Evolutionary conservation across 179 eudicot genomes (phyloP).

Genomic region (Sideroxylon spinosum): DNA sequence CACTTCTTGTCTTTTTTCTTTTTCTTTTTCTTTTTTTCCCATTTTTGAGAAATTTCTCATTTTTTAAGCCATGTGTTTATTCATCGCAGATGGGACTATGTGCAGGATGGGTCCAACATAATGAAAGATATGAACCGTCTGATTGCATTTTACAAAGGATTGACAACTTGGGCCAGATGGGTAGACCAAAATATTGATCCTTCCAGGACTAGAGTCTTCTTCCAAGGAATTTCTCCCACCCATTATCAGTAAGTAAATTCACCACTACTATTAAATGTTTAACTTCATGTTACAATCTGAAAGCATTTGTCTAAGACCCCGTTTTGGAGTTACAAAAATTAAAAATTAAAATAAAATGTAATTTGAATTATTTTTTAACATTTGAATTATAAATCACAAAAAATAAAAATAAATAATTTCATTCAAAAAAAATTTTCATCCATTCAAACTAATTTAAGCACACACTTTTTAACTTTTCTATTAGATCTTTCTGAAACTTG

Average conservation of each 20-base stretch:
- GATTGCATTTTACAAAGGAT: conserved; percentile 63
- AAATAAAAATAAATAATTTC: too few species aligned
- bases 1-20: background rate
- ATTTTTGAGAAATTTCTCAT: background rate
- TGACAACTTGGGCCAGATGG: conserved; percentile 91
- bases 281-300: background rate
- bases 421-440: too few species aligned
- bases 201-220: conserved; percentile 69
- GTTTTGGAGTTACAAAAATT: too few species aligned
- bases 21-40: background rate
- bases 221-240: conserved; percentile 93
- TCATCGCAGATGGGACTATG: conserved; percentile 78
- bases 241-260: conserved; percentile 63
- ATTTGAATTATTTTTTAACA: too few species aligned
- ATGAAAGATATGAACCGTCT: conserved; percentile 83
- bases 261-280: background rate
- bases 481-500: too few species aligned
- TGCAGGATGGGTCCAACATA: conserved; percentile 63
- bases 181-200: conserved; percentile 67
- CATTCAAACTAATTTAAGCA: too few species aligned
- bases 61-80: background rate
- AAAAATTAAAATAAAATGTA: too few species aligned
- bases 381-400: too few species aligned
- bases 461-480: too few species aligned
- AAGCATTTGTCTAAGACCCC: too few species aligned